Conservation (phyloP, 495 filamentous ascomycete species). For the Delitschia confertaspora region DNA sequence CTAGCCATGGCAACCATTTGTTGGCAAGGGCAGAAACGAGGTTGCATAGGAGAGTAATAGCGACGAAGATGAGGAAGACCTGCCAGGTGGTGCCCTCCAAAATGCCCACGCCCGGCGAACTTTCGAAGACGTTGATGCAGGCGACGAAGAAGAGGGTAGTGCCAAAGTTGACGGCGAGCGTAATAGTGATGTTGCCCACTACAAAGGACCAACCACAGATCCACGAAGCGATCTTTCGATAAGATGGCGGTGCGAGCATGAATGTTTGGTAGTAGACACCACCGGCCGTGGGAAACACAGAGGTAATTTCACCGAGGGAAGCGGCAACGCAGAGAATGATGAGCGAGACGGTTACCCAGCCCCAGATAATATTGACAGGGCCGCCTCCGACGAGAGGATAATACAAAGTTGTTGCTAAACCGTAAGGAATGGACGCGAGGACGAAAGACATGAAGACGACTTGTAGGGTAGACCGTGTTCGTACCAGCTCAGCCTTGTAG, state of each 20-base stretch:
- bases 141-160: constrained; percentile 46
- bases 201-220: constrained; percentile 60
- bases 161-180: constrained; percentile 59
- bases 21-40: constrained; percentile 50
- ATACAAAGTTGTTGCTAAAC: constrained; percentile 28
- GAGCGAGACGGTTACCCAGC: constrained; percentile 44
- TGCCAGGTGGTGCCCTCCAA: constrained; percentile 47
- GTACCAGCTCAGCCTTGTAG: constrained; percentile 44
- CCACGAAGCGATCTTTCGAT: constrained; percentile 45
- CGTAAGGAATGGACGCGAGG: constrained; percentile 31
- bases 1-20: constrained; percentile 52
- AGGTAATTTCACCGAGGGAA: constrained; percentile 51
- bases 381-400: constrained; percentile 31
- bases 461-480: constrained; percentile 46
- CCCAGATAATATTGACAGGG: constrained; percentile 58
- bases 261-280: constrained; percentile 50
- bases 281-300: constrained; percentile 48
- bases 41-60: constrained; percentile 49
- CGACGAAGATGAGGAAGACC: constrained; percentile 56
- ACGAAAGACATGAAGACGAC: constrained; percentile 53
- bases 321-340: constrained; percentile 49
- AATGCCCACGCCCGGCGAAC: constrained; percentile 21
- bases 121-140: constrained; percentile 47
- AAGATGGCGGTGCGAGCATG: constrained; percentile 40
- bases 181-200: constrained; percentile 63